These are phyloP conservation scores for Acorus gramineus DNA, from an alignment of 106 monocot genomes.

Conservation along the genomic window DNA sequence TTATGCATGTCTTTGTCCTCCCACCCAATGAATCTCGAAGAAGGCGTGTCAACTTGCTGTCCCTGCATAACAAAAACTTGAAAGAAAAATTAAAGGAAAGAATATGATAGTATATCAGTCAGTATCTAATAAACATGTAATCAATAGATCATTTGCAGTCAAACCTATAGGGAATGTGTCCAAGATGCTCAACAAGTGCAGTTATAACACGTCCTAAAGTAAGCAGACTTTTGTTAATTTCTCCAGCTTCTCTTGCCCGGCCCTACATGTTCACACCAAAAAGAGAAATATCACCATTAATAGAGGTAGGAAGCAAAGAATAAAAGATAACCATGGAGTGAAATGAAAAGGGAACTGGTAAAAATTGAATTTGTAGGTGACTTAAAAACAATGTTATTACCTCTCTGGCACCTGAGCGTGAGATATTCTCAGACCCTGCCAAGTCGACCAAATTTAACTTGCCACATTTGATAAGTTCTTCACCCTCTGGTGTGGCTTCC, in stretches of 20 bases:
- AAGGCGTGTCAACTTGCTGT: constrained; percentile 89
- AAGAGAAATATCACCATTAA: not conserved
- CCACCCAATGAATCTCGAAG: constrained; percentile 97
- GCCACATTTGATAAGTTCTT: constrained; percentile 96
- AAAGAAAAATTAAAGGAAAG: not conserved
- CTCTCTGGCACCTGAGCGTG: constrained; percentile 95
- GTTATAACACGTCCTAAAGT: constrained; percentile 97
- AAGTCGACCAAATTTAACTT: constrained; percentile 95
- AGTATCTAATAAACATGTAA: not conserved
- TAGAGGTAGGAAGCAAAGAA: not conserved
- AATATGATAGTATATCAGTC: not conserved
- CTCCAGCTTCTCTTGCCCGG: constrained; percentile 98
- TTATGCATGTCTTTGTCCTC: constrained; percentile 97
- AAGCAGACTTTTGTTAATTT: constrained; percentile 96
- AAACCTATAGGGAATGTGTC: constrained; percentile 92
- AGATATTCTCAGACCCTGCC: constrained; percentile 97
- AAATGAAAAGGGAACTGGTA: not conserved
- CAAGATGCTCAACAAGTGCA: constrained; percentile 96
- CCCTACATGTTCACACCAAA: constrained; percentile 33
- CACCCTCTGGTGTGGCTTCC: constrained; percentile 99
- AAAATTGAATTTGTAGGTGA: not conserved
- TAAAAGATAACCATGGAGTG: not conserved
- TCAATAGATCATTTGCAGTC: not conserved
- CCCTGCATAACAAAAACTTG: constrained; percentile 39
- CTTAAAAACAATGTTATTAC: constrained; percentile 19